These are phyloP conservation scores for Saraca asoca DNA, from an alignment of 331 rosid species.

Conservation along the genomic window DNA sequence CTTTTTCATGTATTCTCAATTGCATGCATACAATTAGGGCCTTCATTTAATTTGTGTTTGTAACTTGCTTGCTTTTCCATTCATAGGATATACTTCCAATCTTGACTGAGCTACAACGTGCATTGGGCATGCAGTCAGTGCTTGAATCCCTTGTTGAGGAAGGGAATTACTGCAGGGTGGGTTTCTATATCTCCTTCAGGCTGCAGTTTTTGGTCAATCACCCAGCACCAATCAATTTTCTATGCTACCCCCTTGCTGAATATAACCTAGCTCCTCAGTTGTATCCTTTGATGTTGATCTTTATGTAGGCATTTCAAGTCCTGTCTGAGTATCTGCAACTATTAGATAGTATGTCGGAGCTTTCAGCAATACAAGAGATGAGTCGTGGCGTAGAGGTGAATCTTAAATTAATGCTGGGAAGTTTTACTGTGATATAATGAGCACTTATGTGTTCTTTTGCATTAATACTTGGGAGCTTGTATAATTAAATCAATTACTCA, in stretches of 20 bases:
- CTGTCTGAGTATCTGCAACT: slow-evolving; percentile 93
- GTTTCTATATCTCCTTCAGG: slow-evolving; percentile 34
- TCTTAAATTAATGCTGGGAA: slow-evolving; percentile 37
- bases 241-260: slow-evolving; percentile 6
- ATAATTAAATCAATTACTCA: slow-evolving; percentile 1
- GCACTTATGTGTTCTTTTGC: slow-evolving; percentile 15
- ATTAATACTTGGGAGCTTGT: slow-evolving; percentile 14
- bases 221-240: slow-evolving; percentile 19
- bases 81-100: slow-evolving; percentile 84
- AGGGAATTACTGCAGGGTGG: slow-evolving; percentile 93
- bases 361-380: slow-evolving; percentile 93
- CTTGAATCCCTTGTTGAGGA: slow-evolving; percentile 89
- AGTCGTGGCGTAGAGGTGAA: slow-evolving; percentile 89
- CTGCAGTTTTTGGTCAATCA: slow-evolving; percentile 29
- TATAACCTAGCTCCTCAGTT: slow-evolving; percentile 26
- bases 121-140: slow-evolving; percentile 76
- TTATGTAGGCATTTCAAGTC: slow-evolving; percentile 93
- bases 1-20: background rate
- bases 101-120: slow-evolving; percentile 79
- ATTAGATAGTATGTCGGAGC: slow-evolving; percentile 83
- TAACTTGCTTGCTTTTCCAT: slow-evolving; percentile 32
- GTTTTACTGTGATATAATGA: slow-evolving; percentile 23
- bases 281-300: slow-evolving; percentile 30
- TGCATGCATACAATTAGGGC: slow-evolving; percentile 9
- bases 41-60: slow-evolving; percentile 25